phyloP scores from a whole-genome alignment of 2,329 filamentous ascomycete species.

The Fusarium denticulatum region DNA sequence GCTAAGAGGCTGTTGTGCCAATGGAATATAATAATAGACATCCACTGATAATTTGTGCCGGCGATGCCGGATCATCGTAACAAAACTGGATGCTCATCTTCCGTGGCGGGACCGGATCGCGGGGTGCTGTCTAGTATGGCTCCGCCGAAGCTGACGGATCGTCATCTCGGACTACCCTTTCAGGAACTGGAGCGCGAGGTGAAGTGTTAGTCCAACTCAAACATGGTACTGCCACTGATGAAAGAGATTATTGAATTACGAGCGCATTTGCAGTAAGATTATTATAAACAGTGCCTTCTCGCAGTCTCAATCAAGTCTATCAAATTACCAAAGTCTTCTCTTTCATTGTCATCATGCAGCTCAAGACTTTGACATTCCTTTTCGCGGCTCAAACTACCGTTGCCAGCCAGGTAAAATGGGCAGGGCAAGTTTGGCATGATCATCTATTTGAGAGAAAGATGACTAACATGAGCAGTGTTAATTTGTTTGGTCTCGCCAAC shows the following conservation, averaged over 20 bases:
- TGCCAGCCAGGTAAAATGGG: neutral
- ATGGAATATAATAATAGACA: no score
- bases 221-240: neutral
- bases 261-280: neutral
- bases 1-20: no score
- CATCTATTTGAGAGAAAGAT: accelerated
- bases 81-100: neutral
- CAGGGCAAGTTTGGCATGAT: neutral
- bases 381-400: neutral
- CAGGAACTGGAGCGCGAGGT: neutral
- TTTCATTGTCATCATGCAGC: neutral
- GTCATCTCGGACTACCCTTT: neutral
- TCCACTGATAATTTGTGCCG: neutral
- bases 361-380: neutral
- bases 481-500: neutral
- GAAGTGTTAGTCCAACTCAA: neutral
- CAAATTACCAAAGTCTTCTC: no score
- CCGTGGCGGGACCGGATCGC: neutral
- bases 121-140: neutral
- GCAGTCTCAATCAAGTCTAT: no score
- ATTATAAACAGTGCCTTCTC: neutral
- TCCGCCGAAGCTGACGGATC: neutral
- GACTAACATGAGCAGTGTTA: neutral
- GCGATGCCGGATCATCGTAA: neutral
- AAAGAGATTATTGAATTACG: neutral